These are phyloP conservation scores for Pythium monospermum DNA, from an alignment of 352 stramenopile genomes.

Conservation along the genomic window DNA sequence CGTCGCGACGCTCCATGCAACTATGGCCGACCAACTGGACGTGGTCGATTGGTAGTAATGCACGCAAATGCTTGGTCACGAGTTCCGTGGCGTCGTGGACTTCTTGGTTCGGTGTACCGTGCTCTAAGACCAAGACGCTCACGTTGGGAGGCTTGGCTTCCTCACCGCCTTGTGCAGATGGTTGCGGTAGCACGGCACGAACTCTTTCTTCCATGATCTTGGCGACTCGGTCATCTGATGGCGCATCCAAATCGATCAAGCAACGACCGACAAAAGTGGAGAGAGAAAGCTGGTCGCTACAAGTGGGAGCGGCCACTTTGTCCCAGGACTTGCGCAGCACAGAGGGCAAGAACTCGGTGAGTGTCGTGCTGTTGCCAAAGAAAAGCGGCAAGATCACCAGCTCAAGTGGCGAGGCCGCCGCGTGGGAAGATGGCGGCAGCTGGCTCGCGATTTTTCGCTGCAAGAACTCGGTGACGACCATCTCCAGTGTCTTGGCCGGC, in stretches of 20 bases:
- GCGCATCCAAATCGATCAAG: constrained; percentile 48
- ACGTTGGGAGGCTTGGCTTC: constrained; percentile 23
- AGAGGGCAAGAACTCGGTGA: constrained; percentile 71
- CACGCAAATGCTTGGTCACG: constrained; percentile 49
- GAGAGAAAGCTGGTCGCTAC: constrained; percentile 13
- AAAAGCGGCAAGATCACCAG: constrained; percentile 76
- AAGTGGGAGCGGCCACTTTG: background rate
- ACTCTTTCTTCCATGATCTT: constrained; percentile 59
- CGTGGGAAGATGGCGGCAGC: background rate
- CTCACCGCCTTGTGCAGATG: constrained; percentile 1
- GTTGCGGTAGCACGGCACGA: constrained; percentile 26
- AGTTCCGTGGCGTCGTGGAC: constrained; percentile 66
- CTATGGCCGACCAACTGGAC: constrained; percentile 49
- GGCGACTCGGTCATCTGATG: constrained; percentile 50
- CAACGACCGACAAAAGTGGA: constrained; percentile 41
- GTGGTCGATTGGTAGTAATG: constrained; percentile 20
- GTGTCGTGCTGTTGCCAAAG: constrained; percentile 66
- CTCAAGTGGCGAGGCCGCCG: constrained; percentile 1
- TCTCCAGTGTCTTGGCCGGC: constrained; percentile 60
- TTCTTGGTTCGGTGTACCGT: constrained; percentile 60
- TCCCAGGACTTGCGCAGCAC: constrained; percentile 49
- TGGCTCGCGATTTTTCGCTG: constrained; percentile 14
- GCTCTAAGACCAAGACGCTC: constrained; percentile 69
- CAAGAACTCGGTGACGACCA: constrained; percentile 47
- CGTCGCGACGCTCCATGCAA: constrained; percentile 77